Conservation (phyloP, 2,329 filamentous ascomycete genomes). For the Ceratocystis smalleyi region DNA sequence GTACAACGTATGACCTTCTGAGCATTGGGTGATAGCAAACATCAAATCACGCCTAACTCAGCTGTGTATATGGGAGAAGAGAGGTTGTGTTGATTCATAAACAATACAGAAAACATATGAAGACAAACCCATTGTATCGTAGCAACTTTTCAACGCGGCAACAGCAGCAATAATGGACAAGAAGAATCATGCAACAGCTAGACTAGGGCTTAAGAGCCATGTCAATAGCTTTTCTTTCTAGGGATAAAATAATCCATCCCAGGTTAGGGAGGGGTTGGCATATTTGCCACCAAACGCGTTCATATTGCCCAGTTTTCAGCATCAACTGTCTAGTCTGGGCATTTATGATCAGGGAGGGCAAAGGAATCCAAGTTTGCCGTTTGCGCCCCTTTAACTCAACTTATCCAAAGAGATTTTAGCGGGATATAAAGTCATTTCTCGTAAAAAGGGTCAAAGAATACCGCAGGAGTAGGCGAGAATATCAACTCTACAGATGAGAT, state of each 20-base stretch:
- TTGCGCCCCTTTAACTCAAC: neutral
- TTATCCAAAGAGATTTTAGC: neutral
- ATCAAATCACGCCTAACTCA: no score
- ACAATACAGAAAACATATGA: neutral
- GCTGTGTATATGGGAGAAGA: neutral
- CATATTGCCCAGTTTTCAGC: neutral
- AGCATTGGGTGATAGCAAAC: no score
- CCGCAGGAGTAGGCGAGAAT: neutral
- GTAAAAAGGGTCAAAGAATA: neutral
- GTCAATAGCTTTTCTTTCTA: neutral
- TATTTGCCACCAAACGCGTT: no score
- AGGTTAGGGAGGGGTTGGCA: neutral
- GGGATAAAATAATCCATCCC: neutral
- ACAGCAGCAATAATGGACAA: neutral
- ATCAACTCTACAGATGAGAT: neutral
- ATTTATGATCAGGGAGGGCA: neutral
- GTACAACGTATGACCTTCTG: neutral
- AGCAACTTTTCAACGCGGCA: neutral
- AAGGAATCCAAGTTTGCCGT: neutral
- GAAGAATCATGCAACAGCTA: neutral
- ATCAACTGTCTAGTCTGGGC: neutral
- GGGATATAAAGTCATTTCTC: neutral
- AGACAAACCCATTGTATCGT: neutral
- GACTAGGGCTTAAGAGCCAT: neutral
- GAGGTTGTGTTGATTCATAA: neutral